Evolutionary conservation across 306 rosid genomes (phyloP).

Genomic region (Malus sylvestris): DNA sequence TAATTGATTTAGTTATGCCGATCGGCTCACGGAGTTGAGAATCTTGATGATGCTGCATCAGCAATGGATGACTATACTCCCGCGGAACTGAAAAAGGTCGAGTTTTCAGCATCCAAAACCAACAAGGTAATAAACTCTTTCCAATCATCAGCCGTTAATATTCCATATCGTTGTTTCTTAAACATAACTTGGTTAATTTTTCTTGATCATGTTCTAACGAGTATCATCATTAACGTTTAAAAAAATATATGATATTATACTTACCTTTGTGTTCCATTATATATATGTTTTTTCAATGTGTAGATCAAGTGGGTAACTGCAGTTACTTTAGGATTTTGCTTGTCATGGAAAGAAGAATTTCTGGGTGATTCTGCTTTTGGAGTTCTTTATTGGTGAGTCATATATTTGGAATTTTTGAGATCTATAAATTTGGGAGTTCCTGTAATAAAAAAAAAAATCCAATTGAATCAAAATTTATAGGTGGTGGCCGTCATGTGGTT

Average conservation of each 20-base stretch:
- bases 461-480: not conserved
- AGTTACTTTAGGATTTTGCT: not conserved
- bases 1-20: not conserved
- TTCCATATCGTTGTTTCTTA: not conserved
- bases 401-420: not conserved
- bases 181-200: not conserved
- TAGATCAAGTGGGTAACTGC: not conserved
- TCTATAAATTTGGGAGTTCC: not conserved
- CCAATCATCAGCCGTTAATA: not conserved
- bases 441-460: not conserved
- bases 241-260: not conserved
- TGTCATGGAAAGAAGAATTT: not conserved
- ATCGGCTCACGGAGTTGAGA: slow-evolving; percentile 39
- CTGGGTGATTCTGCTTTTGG: not conserved
- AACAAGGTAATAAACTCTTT: not conserved
- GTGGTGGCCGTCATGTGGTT: not conserved
- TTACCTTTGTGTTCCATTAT: not conserved
- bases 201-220: not conserved
- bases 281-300: not conserved
- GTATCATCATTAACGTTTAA: not conserved
- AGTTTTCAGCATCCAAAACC: not conserved
- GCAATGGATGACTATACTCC: slow-evolving; percentile 52
- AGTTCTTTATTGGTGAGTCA: not conserved
- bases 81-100: not conserved
- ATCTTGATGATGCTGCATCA: slow-evolving; percentile 99